Evolutionary conservation across 1,284 basidiomycete species (phyloP).

Genomic region (Cutaneotrichosporon arboriforme): DNA sequence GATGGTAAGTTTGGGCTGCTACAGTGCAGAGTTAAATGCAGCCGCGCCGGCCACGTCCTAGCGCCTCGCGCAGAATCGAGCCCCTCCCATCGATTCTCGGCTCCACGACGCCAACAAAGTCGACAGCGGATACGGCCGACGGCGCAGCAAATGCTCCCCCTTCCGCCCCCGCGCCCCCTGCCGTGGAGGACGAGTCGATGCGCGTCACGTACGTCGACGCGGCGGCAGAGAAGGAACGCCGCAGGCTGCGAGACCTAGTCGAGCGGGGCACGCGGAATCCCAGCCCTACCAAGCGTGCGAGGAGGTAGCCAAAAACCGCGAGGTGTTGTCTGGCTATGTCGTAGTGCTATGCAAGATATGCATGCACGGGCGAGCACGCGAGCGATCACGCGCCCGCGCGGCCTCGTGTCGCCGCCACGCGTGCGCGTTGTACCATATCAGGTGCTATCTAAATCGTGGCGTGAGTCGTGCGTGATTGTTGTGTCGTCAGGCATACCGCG

Average conservation of each 20-base stretch:
- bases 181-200: constrained; percentile 29
- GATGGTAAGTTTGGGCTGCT: constrained; percentile 1
- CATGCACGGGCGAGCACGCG: too few species aligned
- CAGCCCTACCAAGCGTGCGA: constrained; percentile 9
- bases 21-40: background rate
- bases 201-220: constrained; percentile 34
- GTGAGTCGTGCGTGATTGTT: too few species aligned
- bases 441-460: too few species aligned
- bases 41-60: constrained; percentile 8
- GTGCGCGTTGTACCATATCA: too few species aligned
- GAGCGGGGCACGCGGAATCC: background rate
- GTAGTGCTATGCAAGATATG: too few species aligned
- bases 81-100: background rate
- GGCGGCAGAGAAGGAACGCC: constrained; percentile 29
- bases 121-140: background rate
- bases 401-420: too few species aligned
- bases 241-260: constrained; percentile 14
- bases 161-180: background rate
- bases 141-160: background rate
- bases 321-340: too few species aligned
- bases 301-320: background rate
- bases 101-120: background rate
- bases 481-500: too few species aligned
- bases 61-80: too few species aligned
- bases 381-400: too few species aligned